These are phyloP conservation scores for Alternaria gaisen DNA, from an alignment of 2,329 filamentous ascomycete species.

Conservation along the genomic window DNA sequence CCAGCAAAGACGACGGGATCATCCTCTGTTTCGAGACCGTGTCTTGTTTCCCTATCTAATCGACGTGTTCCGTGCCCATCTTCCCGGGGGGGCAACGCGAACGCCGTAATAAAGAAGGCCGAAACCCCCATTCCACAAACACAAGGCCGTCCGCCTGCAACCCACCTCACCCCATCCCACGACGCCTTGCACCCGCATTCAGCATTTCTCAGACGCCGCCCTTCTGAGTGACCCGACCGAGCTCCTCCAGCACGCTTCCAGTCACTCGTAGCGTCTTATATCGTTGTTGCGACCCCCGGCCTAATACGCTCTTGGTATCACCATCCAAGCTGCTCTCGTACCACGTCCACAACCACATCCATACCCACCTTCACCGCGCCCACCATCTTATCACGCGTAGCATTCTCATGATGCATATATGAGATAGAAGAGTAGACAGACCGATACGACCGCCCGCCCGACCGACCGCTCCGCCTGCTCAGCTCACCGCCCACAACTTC, in stretches of 20 bases:
- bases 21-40: constrained; percentile 26
- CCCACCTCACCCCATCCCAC: constrained; percentile 11
- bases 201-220: constrained; percentile 2
- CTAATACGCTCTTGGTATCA: constrained; percentile 15
- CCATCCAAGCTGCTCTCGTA: constrained; percentile 19
- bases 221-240: neutral
- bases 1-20: constrained; percentile 10
- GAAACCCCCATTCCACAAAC: constrained; percentile 20
- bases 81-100: constrained; percentile 11
- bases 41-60: constrained; percentile 21
- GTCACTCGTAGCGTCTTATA: neutral
- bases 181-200: constrained; percentile 13
- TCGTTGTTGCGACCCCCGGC: constrained; percentile 12
- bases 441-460: constrained; percentile 6
- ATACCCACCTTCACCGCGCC: constrained; percentile 3
- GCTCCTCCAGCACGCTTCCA: neutral
- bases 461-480: constrained; percentile 3
- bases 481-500: constrained; percentile 10
- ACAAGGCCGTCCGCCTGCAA: constrained; percentile 12
- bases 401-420: constrained; percentile 29
- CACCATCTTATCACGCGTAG: constrained; percentile 6
- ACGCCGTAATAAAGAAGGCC: constrained; percentile 24
- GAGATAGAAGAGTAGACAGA: constrained; percentile 14
- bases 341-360: constrained; percentile 17
- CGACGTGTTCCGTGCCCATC: neutral